Evolutionary conservation across 805 yeast species (phyloP).

Genomic region (Pichia insulana): DNA sequence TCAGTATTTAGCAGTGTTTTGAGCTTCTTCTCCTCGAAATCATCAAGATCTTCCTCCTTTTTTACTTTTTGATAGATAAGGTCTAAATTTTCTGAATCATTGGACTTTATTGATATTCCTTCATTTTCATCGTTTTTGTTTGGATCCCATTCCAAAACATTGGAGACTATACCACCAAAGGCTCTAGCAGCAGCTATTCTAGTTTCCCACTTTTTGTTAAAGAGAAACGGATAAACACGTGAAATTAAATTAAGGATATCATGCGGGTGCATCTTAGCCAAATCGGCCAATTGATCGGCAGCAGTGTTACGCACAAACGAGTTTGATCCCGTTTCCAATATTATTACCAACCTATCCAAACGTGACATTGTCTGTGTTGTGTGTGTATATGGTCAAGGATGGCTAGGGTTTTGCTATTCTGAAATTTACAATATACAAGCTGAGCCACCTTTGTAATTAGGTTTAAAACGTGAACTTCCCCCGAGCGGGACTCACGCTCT

Average conservation of each 20-base stretch:
- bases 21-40: constrained; percentile 19
- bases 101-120: neutral
- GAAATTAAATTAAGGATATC: constrained; percentile 76
- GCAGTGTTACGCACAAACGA: constrained; percentile 91
- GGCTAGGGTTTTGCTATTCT: neutral
- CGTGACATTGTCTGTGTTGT: constrained; percentile 22
- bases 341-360: constrained; percentile 29
- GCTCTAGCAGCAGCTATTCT: constrained; percentile 92
- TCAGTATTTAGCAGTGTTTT: constrained; percentile 28
- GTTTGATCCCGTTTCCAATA: constrained; percentile 90
- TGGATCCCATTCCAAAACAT: constrained; percentile 81
- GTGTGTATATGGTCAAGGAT: neutral
- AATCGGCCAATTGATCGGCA: constrained; percentile 91
- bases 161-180: constrained; percentile 81
- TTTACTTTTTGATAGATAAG: constrained; percentile 13
- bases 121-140: constrained; percentile 28
- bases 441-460: neutral
- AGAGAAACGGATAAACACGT: constrained; percentile 82
- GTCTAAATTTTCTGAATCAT: constrained; percentile 1
- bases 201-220: constrained; percentile 89
- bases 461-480: neutral
- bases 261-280: constrained; percentile 92
- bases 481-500: too few species aligned
- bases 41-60: constrained; percentile 21
- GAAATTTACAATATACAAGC: neutral